Conservation (phyloP, 148 eudicot species). For the Mesembryanthemum crystallinum region DNA sequence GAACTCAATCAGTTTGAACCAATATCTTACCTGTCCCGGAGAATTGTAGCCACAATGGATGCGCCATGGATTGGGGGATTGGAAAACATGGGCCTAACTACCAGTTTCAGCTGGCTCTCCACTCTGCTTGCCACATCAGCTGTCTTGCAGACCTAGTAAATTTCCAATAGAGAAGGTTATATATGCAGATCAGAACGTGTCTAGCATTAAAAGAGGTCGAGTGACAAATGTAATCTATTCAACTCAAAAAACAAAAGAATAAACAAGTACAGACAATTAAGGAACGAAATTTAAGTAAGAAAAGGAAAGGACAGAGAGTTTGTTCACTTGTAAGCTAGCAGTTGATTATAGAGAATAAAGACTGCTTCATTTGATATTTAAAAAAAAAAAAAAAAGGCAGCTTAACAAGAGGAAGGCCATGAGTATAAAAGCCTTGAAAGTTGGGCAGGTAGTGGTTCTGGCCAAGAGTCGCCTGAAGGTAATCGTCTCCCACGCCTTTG, state of each 20-base stretch:
- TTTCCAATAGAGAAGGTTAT: not conserved
- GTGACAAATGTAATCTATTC: not conserved
- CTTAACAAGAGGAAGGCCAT: too few relatives aligned
- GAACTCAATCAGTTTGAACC: not conserved
- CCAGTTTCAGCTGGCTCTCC: slow-evolving; percentile 96
- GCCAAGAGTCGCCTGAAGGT: too few relatives aligned
- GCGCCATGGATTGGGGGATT: slow-evolving; percentile 97
- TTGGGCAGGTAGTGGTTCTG: too few relatives aligned
- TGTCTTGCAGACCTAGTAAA: slow-evolving; percentile 71
- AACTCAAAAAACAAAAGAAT: not conserved
- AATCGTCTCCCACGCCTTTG: too few relatives aligned
- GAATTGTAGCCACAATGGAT: slow-evolving; percentile 91
- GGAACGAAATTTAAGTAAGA: not conserved
- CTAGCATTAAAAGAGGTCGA: not conserved
- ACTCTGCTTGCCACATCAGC: slow-evolving; percentile 91
- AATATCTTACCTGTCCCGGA: slow-evolving; percentile 67
- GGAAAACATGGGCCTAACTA: slow-evolving; percentile 92
- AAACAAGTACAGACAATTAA: not conserved
- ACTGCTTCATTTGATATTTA: not conserved
- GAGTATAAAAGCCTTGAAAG: too few relatives aligned
- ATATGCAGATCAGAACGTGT: not conserved
- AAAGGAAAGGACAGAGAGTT: not conserved
- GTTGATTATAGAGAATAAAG: not conserved
- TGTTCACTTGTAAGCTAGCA: not conserved
- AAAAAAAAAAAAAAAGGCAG: too few relatives aligned